Conservation (phyloP, 768 basidiomycete species). For the Lentinula aciculospora region DNA sequence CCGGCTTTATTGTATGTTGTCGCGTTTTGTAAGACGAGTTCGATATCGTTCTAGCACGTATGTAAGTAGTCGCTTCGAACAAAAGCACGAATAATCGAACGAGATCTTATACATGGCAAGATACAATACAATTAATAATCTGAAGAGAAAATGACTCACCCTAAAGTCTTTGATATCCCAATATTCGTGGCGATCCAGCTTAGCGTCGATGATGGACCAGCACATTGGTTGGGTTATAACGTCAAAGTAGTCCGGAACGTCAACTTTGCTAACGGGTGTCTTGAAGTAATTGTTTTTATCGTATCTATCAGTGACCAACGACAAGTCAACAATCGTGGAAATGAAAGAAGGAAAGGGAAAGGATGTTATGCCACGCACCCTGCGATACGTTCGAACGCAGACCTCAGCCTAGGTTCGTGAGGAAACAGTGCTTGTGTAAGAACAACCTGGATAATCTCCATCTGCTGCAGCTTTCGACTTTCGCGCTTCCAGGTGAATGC, state of each 20-base stretch:
- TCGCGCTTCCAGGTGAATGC: conserved; percentile 75
- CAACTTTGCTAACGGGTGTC: conserved; percentile 70
- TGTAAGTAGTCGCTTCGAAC: background rate
- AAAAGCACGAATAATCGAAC: background rate
- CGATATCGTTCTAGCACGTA: conserved; percentile 60
- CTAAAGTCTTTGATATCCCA: conserved; percentile 72
- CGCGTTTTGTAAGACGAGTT: conserved; percentile 82
- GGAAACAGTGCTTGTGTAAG: conserved; percentile 63
- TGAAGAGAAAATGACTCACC: too few species aligned
- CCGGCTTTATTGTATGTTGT: conserved; percentile 78
- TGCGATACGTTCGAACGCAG: conserved; percentile 65
- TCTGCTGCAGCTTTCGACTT: conserved; percentile 67
- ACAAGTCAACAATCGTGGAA: background rate
- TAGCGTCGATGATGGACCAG: conserved; percentile 76
- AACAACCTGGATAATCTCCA: conserved; percentile 60
- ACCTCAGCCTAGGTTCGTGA: conserved; percentile 53
- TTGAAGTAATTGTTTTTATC: conserved; percentile 76
- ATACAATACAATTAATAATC: too few species aligned
- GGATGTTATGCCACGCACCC: conserved; percentile 43
- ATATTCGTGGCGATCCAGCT: conserved; percentile 80
- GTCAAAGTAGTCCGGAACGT: conserved; percentile 90
- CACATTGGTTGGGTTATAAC: conserved; percentile 86
- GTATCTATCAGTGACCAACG: background rate
- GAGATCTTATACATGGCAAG: background rate
- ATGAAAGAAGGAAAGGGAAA: background rate